Evolutionary conservation across 371 early-diverging fungal species (phyloP), one percentile per base, ranked within the genome.

Genomic region (Fennellomyces sp.): DNA sequence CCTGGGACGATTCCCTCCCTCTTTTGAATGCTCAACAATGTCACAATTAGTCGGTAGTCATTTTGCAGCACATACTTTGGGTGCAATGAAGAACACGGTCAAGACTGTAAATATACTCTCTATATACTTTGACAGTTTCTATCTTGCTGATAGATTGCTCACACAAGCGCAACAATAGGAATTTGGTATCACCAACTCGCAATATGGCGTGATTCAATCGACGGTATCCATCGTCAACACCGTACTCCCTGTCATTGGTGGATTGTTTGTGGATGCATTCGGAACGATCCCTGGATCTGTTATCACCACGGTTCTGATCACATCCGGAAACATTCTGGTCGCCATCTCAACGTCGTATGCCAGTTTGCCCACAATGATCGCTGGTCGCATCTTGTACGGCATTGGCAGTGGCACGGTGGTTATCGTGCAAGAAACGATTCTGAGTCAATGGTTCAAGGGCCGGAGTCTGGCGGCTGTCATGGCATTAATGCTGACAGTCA

Each of bases 21-120:
- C n/a, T n/a, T n/a, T n/a, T n/a, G n/a, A n/a, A n/a, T n/a, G n/a
- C n/a, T n/a, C n/a, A n/a, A n/a, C n/a, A n/a, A n/a, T n/a, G n/a
- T n/a, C n/a, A n/a, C n/a, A n/a, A n/a, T n/a, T 64, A 89, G 89
- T 88, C 50, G 90, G 90, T 36, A 86, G 85, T 51, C 90, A 89
- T 71, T 89, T 87, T 68, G 85, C 90, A 26, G 89, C 88, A 35
- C 89, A 88, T 66, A 88, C 90, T 13, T 65, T 89, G 27, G 87
- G 88, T 5, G 88, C 89, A 21, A 71, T 89, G 73, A 89, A 89
- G 65, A 75, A 80, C 11, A 86, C 74, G 2, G 72, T 89, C 39
- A 89, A 89, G 65, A 72, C 83, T 73, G 89, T 86, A 79, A 48
- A n/a, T n/a, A n/a, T n/a, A n/a, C n/a, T n/a, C n/a, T n/a, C n/a